Conservation (phyloP, 495 filamentous ascomycete species). For the Astrothelium macrocarpum region DNA sequence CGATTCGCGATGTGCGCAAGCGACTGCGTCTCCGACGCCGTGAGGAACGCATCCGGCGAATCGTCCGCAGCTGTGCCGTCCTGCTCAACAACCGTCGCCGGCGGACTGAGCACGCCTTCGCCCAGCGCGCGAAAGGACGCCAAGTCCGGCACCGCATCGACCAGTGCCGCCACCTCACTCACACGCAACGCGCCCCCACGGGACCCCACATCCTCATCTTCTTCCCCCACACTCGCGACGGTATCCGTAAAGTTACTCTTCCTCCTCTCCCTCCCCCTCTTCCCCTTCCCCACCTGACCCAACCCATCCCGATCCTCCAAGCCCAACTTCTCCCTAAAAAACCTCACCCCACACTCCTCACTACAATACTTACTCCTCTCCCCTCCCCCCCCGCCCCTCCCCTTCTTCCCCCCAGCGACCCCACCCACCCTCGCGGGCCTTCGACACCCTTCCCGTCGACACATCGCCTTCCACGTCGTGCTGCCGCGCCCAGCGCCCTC, state of each 20-base stretch:
- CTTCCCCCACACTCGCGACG: constrained; percentile 19
- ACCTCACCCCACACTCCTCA: constrained; percentile 53
- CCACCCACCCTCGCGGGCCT: constrained; percentile 47
- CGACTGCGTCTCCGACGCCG: constrained; percentile 18
- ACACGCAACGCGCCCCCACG: constrained; percentile 49
- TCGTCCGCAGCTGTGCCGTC: constrained; percentile 4
- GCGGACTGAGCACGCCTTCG: constrained; percentile 36
- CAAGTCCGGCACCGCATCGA: constrained; percentile 39
- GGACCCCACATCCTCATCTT: constrained; percentile 42
- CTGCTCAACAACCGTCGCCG: constrained; percentile 21
- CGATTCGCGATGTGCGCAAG: constrained; percentile 21
- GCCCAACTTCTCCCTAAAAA: constrained; percentile 39
- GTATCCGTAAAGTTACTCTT: constrained; percentile 20
- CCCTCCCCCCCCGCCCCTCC: constrained; percentile 29
- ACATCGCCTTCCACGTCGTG: constrained; percentile 65
- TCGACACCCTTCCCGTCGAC: constrained; percentile 49
- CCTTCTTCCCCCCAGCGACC: constrained; percentile 25
- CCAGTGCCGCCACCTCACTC: constrained; percentile 47
- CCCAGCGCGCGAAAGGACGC: constrained; percentile 51
- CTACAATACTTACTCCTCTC: constrained; percentile 58
- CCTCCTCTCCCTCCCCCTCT: constrained; percentile 14
- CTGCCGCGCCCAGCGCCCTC: constrained; percentile 39
- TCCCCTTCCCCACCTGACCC: constrained; percentile 8
- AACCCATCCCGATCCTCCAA: constrained; percentile 11
- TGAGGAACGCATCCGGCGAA: constrained; percentile 11